These are phyloP conservation scores for Populus alba DNA, from an alignment of 345 rosid genomes.

Conservation along the genomic window DNA sequence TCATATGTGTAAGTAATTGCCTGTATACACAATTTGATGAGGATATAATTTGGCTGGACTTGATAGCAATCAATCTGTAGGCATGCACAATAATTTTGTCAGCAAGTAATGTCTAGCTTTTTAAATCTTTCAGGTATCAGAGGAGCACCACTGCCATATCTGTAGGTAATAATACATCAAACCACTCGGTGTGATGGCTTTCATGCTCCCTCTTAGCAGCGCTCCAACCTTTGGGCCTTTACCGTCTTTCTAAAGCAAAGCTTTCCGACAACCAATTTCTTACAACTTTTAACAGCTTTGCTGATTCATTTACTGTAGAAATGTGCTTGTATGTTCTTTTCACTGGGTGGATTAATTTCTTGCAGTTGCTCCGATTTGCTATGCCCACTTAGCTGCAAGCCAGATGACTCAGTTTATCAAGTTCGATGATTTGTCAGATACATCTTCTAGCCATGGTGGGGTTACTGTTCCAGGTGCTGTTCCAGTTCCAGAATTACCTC, in stretches of 20 bases:
- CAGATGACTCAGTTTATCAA: slow-evolving; percentile 53
- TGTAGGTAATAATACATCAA: slow-evolving; percentile 18
- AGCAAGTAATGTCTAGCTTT: background rate
- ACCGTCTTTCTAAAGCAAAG: too few species aligned
- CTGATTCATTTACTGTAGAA: background rate
- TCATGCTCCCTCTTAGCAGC: too few species aligned
- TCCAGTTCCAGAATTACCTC: slow-evolving; percentile 57
- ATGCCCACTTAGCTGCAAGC: slow-evolving; percentile 58
- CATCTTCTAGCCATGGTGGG: slow-evolving; percentile 56
- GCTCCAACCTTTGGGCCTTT: too few species aligned
- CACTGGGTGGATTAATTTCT: too few species aligned
- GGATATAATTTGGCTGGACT: too few species aligned
- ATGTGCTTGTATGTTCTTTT: background rate
- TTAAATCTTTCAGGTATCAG: slow-evolving; percentile 33
- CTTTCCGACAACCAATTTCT: too few species aligned
- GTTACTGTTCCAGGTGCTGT: slow-evolving; percentile 45
- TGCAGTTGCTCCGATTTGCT: slow-evolving; percentile 63
- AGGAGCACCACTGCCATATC: slow-evolving; percentile 44
- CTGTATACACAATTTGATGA: too few species aligned
- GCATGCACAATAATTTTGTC: background rate
- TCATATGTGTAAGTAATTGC: slow-evolving; percentile 34
- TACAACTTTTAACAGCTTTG: too few species aligned
- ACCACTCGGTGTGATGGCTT: background rate
- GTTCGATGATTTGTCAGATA: slow-evolving; percentile 52
- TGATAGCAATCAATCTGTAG: too few species aligned